Base-by-base conservation (phyloP, 306 rosid species). In the Ormosia emarginata region DNA sequence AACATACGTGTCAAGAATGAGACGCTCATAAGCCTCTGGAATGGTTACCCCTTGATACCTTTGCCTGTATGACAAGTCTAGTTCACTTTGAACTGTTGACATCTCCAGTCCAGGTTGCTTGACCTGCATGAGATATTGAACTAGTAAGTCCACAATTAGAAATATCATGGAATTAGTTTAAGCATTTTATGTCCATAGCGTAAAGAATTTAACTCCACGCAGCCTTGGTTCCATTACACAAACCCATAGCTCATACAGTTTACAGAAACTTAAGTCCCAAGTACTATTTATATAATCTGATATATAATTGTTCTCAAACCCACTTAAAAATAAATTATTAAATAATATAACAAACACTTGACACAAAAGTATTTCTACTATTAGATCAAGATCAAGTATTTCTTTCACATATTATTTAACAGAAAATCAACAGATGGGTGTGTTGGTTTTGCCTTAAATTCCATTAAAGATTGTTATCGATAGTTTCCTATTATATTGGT, bases 21-120 rank as follows among this genome's bases (percentile, higher is more conserved):
- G 91, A 47, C 97, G 97, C 59, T 94, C 98, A 40, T 94, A 92
- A 49, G 98, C 97, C 85, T 90, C 95, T 0, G 97, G 98, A 75
- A 94, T 94, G 72, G 81, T 15, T 8, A 92, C 65, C 5, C 86
- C 95, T 58, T 91, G 94, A 82, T 94, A 94, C n/a, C 97, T 95
- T 84, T 92, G 98, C 44, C 75, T 76, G 56, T 92, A 94, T 37
- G 98, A 94, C 91, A 94, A 85, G 80, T 94, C 97, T 36, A 94
- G 80, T 83, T 94, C 98, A 79, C 98, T 94, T 68, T 94, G 98
- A 58, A 71, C 94, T 0, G 98, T 84, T 0, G 78, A 79, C 98
- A 94, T 92, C 82, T 94, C 97, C 15, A 94, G 89, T 78, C 97
- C 98, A 44, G 97, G 98, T 74, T 88, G 88, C 88, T 92, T 94